These are phyloP conservation scores for Tarenaya hassleriana DNA, from an alignment of 345 rosid species.

Conservation along the genomic window DNA sequence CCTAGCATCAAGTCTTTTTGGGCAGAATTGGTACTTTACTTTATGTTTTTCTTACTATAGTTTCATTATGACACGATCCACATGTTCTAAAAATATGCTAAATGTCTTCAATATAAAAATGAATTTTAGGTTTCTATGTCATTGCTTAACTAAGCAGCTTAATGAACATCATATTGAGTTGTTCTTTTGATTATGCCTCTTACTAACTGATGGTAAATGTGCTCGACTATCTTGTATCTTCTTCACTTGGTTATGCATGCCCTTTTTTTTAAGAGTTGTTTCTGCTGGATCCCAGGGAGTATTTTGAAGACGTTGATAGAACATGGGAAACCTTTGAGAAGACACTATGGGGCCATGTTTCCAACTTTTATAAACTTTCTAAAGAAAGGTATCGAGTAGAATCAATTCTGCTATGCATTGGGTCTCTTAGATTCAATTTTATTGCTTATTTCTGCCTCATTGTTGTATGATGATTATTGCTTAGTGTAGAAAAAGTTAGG, in stretches of 20 bases:
- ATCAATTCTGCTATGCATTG: slow-evolving; percentile 16
- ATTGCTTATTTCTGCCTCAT: not conserved
- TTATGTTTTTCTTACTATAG: slow-evolving; percentile 1
- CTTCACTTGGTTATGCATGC: slow-evolving; percentile 4
- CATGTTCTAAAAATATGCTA: not conserved
- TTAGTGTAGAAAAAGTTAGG: slow-evolving; percentile 8
- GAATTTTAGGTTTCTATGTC: slow-evolving; percentile 14
- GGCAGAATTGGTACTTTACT: slow-evolving; percentile 7
- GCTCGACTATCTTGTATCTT: slow-evolving; percentile 14
- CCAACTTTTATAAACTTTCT: slow-evolving; percentile 78
- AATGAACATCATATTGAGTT: slow-evolving; percentile 12
- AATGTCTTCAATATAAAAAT: slow-evolving; percentile 7
- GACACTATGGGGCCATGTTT: slow-evolving; percentile 82
- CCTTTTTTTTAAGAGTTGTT: slow-evolving; percentile 14
- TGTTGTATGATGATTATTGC: slow-evolving; percentile 11
- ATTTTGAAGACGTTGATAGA: slow-evolving; percentile 95
- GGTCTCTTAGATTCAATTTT: slow-evolving; percentile 4
- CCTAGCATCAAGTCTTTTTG: slow-evolving; percentile 3
- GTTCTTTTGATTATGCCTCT: slow-evolving; percentile 17
- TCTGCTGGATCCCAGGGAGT: slow-evolving; percentile 53
- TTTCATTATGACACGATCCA: too few species aligned
- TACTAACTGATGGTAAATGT: slow-evolving; percentile 7
- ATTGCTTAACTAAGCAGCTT: too few species aligned
- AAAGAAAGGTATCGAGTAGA: slow-evolving; percentile 78
- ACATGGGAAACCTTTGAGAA: slow-evolving; percentile 98